These are phyloP conservation scores for Rhinocladiella similis DNA, from an alignment of 2,329 filamentous ascomycete genomes.

Conservation along the genomic window DNA sequence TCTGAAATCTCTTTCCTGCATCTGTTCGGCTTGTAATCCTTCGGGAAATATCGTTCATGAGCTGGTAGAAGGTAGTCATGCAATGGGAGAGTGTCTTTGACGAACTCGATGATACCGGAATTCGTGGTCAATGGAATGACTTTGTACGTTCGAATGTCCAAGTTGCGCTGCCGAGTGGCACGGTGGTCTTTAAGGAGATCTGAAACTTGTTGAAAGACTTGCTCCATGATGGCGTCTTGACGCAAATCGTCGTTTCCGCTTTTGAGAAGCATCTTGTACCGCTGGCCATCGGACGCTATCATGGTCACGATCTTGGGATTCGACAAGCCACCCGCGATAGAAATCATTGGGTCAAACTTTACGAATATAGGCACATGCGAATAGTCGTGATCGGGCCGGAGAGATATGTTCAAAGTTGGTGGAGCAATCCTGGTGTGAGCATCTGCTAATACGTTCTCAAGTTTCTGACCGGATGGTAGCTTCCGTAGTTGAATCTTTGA, in stretches of 20 bases:
- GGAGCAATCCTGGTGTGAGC: conserved; percentile 73
- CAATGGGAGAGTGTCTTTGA: conserved; percentile 86
- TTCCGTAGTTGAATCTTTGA: conserved; percentile 65
- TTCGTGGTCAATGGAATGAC: conserved; percentile 83
- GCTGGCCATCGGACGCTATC: conserved; percentile 71
- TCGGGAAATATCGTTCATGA: conserved; percentile 82
- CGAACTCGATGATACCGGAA: conserved; percentile 95
- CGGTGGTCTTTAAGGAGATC: conserved; percentile 83
- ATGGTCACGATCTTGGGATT: conserved; percentile 91
- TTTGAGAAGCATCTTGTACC: conserved; percentile 90
- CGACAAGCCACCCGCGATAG: conserved; percentile 85
- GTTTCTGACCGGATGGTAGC: conserved; percentile 60
- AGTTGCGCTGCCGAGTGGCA: conserved; percentile 79
- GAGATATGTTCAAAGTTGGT: conserved; percentile 80
- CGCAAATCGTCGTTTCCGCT: conserved; percentile 93
- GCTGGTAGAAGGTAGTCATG: conserved; percentile 91
- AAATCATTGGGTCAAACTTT: conserved; percentile 72
- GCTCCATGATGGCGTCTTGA: conserved; percentile 98
- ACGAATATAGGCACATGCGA: conserved; percentile 70
- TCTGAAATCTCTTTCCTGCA: conserved; percentile 79
- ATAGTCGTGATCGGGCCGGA: conserved; percentile 75
- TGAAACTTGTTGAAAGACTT: conserved; percentile 96
- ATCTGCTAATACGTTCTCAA: conserved; percentile 59
- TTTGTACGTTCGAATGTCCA: conserved; percentile 95
- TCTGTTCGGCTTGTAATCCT: conserved; percentile 71